Evolutionary conservation across 1,284 basidiomycete genomes (phyloP).

Genomic region (Cryptococcus amylolentus): DNA sequence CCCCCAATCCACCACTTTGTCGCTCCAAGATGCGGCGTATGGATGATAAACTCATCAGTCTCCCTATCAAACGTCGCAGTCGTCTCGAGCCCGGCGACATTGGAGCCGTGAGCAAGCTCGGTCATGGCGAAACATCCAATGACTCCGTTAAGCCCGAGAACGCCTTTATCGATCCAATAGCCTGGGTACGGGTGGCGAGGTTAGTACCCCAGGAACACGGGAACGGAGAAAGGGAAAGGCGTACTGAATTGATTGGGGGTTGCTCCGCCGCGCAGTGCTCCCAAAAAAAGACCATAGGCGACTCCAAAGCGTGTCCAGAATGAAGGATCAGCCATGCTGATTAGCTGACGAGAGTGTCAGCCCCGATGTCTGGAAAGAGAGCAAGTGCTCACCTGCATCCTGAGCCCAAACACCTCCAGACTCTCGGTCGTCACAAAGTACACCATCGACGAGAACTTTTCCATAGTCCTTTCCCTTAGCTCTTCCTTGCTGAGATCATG

Average conservation of each 20-base stretch:
- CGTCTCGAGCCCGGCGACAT: constrained; percentile 59
- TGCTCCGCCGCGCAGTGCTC: constrained; percentile 48
- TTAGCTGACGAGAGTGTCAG: constrained; percentile 22
- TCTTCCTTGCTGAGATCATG: constrained; percentile 58
- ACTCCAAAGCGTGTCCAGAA: constrained; percentile 59
- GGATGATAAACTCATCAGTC: constrained; percentile 58
- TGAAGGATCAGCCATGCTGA: constrained; percentile 54
- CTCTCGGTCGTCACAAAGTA: constrained; percentile 53
- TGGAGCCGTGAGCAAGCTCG: constrained; percentile 53
- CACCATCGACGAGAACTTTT: constrained; percentile 51
- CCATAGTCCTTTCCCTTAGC: constrained; percentile 54
- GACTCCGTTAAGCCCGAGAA: constrained; percentile 55
- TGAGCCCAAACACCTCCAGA: constrained; percentile 53
- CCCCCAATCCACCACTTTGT: constrained; percentile 61
- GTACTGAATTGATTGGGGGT: constrained; percentile 47
- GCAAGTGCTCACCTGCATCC: constrained; percentile 52
- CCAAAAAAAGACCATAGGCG: constrained; percentile 56
- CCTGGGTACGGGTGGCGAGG: constrained; percentile 20
- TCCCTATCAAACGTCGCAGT: constrained; percentile 56
- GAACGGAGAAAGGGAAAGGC: constrained; percentile 6
- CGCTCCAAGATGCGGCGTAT: constrained; percentile 55
- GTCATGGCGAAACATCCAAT: constrained; percentile 60
- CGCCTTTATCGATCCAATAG: constrained; percentile 58
- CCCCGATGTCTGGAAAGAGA: background rate
- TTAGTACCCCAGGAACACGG: background rate